Percentiles rank a stretch among this genome's conserved stretches.
These are phyloP conservation scores for Ensete ventricosum DNA, from an alignment of 176 grass and related monocot species.

Conservation along the genomic window DNA sequence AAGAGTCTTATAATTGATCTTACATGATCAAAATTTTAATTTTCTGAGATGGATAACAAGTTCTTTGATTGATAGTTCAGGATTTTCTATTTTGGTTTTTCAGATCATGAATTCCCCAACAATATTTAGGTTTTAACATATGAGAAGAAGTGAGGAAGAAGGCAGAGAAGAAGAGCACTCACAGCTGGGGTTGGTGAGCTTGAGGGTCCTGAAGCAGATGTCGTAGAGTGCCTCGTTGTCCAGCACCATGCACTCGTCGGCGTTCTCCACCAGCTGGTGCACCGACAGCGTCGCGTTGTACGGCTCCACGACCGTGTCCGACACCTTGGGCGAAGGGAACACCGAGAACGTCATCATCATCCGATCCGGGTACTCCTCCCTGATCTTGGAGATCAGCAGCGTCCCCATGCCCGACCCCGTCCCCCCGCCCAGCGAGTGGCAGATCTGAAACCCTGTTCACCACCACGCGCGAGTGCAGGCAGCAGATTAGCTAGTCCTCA, in stretches of 20 bases:
- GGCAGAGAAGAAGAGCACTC: neutral
- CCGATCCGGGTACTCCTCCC: constrained; percentile 5
- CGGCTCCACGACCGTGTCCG: constrained; percentile 12
- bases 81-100: too few relatives aligned
- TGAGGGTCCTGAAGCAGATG: constrained; percentile 15
- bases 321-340: constrained; percentile 9
- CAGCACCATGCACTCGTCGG: constrained; percentile 11
- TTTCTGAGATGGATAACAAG: too few relatives aligned
- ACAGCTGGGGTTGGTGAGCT: constrained; percentile 16
- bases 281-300: constrained; percentile 10
- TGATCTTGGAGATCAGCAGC: constrained; percentile 9
- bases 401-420: constrained; percentile 9
- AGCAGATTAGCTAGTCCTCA: neutral
- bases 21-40: too few relatives aligned
- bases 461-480: neutral
- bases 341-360: constrained; percentile 16
- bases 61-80: too few relatives aligned
- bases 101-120: too few relatives aligned
- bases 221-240: constrained; percentile 3
- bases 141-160: neutral
- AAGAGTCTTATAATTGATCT: too few relatives aligned
- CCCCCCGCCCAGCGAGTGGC: constrained; percentile 7
- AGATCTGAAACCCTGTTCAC: constrained; percentile 1
- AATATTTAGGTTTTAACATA: too few relatives aligned
- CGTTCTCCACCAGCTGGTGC: constrained; percentile 15